phyloP scores from a whole-genome alignment of 2,329 filamentous ascomycete species.

The Fusarium anguioides region DNA sequence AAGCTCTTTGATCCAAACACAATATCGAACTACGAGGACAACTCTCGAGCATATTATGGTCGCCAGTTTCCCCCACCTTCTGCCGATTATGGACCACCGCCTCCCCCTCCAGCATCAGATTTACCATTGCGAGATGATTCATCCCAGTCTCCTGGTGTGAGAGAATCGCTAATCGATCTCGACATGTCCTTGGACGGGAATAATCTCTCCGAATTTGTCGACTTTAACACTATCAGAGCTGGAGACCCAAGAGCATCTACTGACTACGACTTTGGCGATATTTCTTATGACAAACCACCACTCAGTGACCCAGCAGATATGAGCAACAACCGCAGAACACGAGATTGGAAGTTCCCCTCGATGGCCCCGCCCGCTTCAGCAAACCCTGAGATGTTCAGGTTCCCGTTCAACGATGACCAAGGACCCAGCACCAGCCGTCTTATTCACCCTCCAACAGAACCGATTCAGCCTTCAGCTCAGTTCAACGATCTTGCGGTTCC shows the following conservation, averaged over 20 bases:
- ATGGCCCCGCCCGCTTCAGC: conserved; percentile 63
- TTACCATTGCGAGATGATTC: conserved; percentile 70
- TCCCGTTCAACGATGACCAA: conserved; percentile 56
- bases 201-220: conserved; percentile 67
- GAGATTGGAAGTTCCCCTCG: conserved; percentile 69
- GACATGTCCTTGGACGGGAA: conserved; percentile 68
- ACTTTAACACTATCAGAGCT: conserved; percentile 70
- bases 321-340: conserved; percentile 62
- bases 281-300: conserved; percentile 60
- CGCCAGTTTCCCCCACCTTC: conserved; percentile 53
- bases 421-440: conserved; percentile 55
- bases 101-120: conserved; percentile 56
- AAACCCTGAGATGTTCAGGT: conserved; percentile 64
- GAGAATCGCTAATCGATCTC: conserved; percentile 73
- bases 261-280: conserved; percentile 62
- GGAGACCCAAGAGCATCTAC: conserved; percentile 58
- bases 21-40: conserved; percentile 72
- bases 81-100: conserved; percentile 60
- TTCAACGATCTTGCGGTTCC: conserved; percentile 57
- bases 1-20: conserved; percentile 75
- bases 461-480: conserved; percentile 55
- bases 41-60: conserved; percentile 70
- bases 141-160: conserved; percentile 59
- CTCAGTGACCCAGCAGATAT: conserved; percentile 68
- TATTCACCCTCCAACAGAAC: conserved; percentile 64